These are phyloP conservation scores for Candida sanyaensis DNA, from an alignment of 1,139 yeast species.

Conservation along the genomic window DNA sequence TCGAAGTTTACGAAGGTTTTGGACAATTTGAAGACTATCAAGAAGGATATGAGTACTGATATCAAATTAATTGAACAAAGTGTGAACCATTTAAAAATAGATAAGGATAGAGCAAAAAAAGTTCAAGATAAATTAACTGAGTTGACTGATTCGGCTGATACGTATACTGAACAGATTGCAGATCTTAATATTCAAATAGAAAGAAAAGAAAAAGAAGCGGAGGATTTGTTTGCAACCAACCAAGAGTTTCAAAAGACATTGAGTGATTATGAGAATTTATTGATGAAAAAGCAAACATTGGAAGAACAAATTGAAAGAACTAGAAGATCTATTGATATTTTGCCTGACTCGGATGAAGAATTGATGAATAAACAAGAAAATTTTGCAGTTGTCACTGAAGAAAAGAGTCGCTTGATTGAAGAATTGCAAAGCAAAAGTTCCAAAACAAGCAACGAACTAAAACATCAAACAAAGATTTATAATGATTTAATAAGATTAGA, in stretches of 20 bases:
- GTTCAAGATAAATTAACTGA: constrained; percentile 51
- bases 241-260: constrained; percentile 79
- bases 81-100: constrained; percentile 72
- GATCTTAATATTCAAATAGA: constrained; percentile 52
- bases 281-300: constrained; percentile 46
- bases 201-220: constrained; percentile 57
- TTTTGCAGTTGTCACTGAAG: constrained; percentile 50
- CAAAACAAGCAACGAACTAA: constrained; percentile 19
- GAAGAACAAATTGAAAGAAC: constrained; percentile 53
- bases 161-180: constrained; percentile 51
- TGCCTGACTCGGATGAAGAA: constrained; percentile 53
- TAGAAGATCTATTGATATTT: constrained; percentile 41
- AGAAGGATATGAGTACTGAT: constrained; percentile 76
- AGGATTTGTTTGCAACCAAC: constrained; percentile 68
- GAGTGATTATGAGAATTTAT: constrained; percentile 61
- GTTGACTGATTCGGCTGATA: constrained; percentile 45
- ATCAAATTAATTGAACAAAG: constrained; percentile 76
- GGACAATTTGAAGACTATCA: constrained; percentile 71
- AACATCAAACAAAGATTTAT: constrained; percentile 30
- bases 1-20: constrained; percentile 89
- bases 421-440: constrained; percentile 15
- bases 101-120: constrained; percentile 69
- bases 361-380: constrained; percentile 52
- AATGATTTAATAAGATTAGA: constrained; percentile 49
- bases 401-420: constrained; percentile 31